Evolutionary conservation across 495 filamentous ascomycete species (phyloP), one percentile per base, ranked within the genome.

Genomic region (Aspergillus biplanus): DNA sequence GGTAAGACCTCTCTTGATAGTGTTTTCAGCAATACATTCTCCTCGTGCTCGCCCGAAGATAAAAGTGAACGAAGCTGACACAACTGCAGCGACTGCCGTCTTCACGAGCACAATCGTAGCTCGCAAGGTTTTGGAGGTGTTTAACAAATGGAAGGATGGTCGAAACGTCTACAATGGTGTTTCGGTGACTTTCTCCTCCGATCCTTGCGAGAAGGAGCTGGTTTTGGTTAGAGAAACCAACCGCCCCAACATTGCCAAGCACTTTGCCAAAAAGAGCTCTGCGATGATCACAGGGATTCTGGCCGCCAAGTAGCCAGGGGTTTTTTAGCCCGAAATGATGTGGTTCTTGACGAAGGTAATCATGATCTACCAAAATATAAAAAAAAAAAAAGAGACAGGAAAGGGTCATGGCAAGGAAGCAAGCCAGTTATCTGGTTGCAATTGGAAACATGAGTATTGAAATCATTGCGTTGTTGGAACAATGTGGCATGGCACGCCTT

Each of bases 181-280:
- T 37, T 69, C 64, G 7, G 72, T 75, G 56, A 70, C 74, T 16
- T 77, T 67, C 52, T 75, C 74, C 27, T 68, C 71, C 49, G 74
- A 77, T 52, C 74, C 74, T 6, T 77, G 74, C 56, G 74, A 77
- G 61, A 74, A 73, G 63, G 69, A 74, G 52, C 48, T 77, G 33
- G 62, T 61, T 18, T 58, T 77, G 55, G 59, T 65, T 52, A 61
- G 59, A 16, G 66, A 72, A 42, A 62, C 49, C 55, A 59, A 58
- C 18, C 64, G 69, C n/a, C 58, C 65, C 13, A 58, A 48, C 32
- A 33, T 59, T 39, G 62, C 56, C 59, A 68, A 66, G 59, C 55
- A 63, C 48, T 61, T 61, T 35, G 27, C 49, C 52, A 69, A 61
- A 61, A 33, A 61, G 69, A 56, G 12, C 58, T 48, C 56, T 70